These are phyloP conservation scores for Rhizophagus sp. DNA, from an alignment of 192 early-diverging fungal species.

Conservation along the genomic window DNA sequence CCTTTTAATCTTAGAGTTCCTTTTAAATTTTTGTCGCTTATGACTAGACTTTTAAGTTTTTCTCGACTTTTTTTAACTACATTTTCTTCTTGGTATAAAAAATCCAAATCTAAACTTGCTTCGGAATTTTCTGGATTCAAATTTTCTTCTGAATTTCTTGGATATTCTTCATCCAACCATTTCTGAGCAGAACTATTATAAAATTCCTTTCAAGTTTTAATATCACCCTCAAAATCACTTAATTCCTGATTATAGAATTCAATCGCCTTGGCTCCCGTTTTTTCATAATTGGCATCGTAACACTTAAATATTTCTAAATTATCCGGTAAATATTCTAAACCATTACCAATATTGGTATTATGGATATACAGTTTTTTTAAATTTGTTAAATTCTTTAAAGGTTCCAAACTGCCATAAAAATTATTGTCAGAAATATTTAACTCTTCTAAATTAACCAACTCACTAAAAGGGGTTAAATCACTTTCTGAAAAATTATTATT, in stretches of 20 bases:
- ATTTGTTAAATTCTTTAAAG: too few relatives aligned
- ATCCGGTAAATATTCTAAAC: too few relatives aligned
- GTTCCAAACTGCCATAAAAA: too few relatives aligned
- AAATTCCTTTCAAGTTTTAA: neutral
- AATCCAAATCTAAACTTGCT: too few relatives aligned
- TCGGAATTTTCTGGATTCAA: too few relatives aligned
- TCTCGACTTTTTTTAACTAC: neutral
- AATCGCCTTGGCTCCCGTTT: too few relatives aligned
- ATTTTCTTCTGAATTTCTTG: neutral
- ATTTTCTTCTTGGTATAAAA: neutral
- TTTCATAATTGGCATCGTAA: too few relatives aligned
- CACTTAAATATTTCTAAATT: too few relatives aligned
- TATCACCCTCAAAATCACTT: neutral
- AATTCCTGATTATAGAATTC: neutral
- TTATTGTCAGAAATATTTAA: too few relatives aligned
- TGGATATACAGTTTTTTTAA: too few relatives aligned
- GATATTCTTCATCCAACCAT: conserved; percentile 4
- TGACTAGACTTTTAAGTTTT: neutral
- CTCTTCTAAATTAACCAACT: neutral
- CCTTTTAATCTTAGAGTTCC: neutral
- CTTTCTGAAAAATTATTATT: neutral
- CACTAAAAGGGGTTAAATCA: neutral
- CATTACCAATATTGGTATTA: too few relatives aligned
- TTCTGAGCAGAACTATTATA: neutral
- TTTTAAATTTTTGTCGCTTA: neutral